Base-by-base conservation (phyloP, 805 yeast species). In the Nakazawaea holstii region DNA sequence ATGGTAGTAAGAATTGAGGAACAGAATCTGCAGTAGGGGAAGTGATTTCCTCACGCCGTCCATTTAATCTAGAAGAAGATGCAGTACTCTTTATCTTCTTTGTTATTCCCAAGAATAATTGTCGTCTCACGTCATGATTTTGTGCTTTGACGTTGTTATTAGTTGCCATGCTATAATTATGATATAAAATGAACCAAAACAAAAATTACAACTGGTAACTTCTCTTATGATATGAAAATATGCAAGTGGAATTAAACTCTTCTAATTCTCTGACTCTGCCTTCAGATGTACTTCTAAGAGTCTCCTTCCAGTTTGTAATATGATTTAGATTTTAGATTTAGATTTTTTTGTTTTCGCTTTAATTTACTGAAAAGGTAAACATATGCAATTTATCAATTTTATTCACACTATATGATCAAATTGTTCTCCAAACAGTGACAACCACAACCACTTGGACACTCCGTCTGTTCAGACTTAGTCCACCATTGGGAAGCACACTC, bases 371-470 rank as follows among this genome's bases (percentile, higher is more conserved):
- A 20, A 20, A 20, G 24, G 24, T 20, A 20, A 20, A 20, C 24
- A 20, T 20, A 20, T 20, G 24, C 24, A 20, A 20, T 20, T 20
- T 20, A 20, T 20, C 24, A 20, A 20, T 20, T 20, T 20, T 20
- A 20, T 20, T 20, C n/a, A 20, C 24, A 20, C 36, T 36, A 28
- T n/a, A 36, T 27, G 7, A 37, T 20, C 8, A 37, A 14, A 31
- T 46, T 40, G 30, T 44, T 20, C 6, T 44, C 69, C 9, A 79
- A 60, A 64, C 96, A 88, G 5, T 58, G 52, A 57, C 96, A 89
- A 0, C 95, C 95, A 69, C 96, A 89, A 0, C 96, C 96, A 40
- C 86, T 76, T 0, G 95, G 82, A 63, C 96, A 88, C 55, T 84
- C 86, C 0, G 53, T 53, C 49, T 69, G 66, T 8, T 61, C 60